These are phyloP conservation scores for Geranium rotundifolium DNA, from an alignment of 345 rosid species.

Conservation along the genomic window DNA sequence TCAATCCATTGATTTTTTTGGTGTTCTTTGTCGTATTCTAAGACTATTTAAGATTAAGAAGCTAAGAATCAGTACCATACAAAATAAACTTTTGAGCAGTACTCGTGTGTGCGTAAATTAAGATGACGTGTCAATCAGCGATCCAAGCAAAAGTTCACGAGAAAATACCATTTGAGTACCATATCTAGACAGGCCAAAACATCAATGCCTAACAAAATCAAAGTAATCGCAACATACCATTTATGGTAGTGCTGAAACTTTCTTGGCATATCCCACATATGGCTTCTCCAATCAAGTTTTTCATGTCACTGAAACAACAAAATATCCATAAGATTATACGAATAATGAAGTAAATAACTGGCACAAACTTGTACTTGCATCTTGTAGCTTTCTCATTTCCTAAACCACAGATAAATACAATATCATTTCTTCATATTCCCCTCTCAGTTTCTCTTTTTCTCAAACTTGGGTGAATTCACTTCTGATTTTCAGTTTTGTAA, in stretches of 20 bases:
- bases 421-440: too few relatives aligned
- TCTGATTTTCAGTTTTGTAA: too few relatives aligned
- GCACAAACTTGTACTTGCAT: background rate
- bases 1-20: too few relatives aligned
- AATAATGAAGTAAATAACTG: background rate
- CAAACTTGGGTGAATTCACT: too few relatives aligned
- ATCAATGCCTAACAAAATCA: background rate
- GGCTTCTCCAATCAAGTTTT: conserved; percentile 73
- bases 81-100: too few relatives aligned
- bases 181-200: background rate
- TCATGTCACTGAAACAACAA: conserved; percentile 64
- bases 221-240: conserved; percentile 34
- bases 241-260: conserved; percentile 69
- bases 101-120: too few relatives aligned
- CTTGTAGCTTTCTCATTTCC: background rate
- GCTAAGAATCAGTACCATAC: too few relatives aligned
- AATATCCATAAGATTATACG: background rate
- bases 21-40: too few relatives aligned
- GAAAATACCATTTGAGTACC: background rate
- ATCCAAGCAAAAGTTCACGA: too few relatives aligned
- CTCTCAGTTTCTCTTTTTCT: too few relatives aligned
- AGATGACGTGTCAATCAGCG: too few relatives aligned
- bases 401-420: background rate
- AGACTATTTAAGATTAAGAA: too few relatives aligned
- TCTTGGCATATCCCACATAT: conserved; percentile 76